Conservation (phyloP, 495 filamentous ascomycete species). For the Parmelia sp. region DNA sequence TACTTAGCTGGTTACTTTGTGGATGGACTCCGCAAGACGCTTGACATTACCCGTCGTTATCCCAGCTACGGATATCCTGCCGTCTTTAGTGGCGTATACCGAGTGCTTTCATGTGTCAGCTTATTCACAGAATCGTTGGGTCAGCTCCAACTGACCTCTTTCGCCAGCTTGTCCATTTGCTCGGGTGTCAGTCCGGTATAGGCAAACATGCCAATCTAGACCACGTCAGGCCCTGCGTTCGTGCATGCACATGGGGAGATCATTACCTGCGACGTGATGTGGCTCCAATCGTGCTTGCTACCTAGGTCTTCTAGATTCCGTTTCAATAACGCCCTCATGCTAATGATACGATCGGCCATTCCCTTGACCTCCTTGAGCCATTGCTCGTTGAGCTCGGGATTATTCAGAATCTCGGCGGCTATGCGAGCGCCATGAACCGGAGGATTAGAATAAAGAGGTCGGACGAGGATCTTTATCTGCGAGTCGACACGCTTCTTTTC, state of each 20-base stretch:
- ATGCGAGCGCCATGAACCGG: slow-evolving; percentile 94
- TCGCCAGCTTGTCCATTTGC: slow-evolving; percentile 86
- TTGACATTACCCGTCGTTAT: slow-evolving; percentile 91
- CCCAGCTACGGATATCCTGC: slow-evolving; percentile 93
- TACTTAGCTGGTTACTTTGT: slow-evolving; percentile 69
- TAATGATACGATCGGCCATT: slow-evolving; percentile 98
- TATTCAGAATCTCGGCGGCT: slow-evolving; percentile 86
- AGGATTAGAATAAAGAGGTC: slow-evolving; percentile 96
- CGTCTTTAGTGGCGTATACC: slow-evolving; percentile 96
- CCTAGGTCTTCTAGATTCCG: slow-evolving; percentile 89
- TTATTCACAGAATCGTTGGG: neutral
- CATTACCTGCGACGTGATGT: slow-evolving; percentile 81
- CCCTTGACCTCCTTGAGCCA: slow-evolving; percentile 96
- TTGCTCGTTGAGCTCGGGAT: slow-evolving; percentile 77
- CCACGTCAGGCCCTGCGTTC: slow-evolving; percentile 16
- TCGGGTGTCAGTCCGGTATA: slow-evolving; percentile 90
- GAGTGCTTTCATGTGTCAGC: slow-evolving; percentile 57
- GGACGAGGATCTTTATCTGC: slow-evolving; percentile 96
- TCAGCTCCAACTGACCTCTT: slow-evolving; percentile 55
- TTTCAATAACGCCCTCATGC: slow-evolving; percentile 89
- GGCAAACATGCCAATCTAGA: slow-evolving; percentile 94
- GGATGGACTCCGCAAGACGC: slow-evolving; percentile 89
- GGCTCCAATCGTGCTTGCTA: slow-evolving; percentile 93
- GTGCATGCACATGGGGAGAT: neutral
- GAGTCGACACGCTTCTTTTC: slow-evolving; percentile 97